Percentiles rank a stretch among this genome's conserved stretches.
These are phyloP conservation scores for Schizothecium vesticola DNA, from an alignment of 495 filamentous ascomycete species.

Conservation along the genomic window DNA sequence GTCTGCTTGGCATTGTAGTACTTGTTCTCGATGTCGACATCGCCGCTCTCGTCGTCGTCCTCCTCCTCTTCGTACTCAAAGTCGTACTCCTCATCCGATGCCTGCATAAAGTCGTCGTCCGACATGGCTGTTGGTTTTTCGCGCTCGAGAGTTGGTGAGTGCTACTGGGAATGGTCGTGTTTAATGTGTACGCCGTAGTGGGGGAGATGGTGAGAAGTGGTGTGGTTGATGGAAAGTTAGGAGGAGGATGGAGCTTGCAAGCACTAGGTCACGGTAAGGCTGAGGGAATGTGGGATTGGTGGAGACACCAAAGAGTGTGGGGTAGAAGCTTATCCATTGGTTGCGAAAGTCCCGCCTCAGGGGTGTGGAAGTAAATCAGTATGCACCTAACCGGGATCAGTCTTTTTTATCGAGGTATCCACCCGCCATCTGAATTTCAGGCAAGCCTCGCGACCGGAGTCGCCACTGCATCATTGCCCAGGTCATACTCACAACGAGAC, in stretches of 20 bases:
- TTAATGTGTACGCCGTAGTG: neutral
- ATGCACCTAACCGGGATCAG: neutral
- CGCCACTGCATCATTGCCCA: conserved; percentile 2
- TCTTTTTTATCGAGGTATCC: neutral
- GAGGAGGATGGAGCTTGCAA: neutral
- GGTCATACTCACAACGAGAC: neutral
- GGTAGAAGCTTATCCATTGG: conserved; percentile 23
- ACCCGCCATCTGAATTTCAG: neutral
- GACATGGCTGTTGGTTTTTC: conserved; percentile 58
- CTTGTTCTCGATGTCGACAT: conserved; percentile 97
- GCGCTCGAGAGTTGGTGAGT: neutral
- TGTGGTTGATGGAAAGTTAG: neutral
- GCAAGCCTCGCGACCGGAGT: neutral
- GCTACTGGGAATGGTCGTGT: neutral
- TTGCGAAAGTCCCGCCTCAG: neutral
- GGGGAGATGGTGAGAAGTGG: neutral
- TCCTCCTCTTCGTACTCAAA: conserved; percentile 94
- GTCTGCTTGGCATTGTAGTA: conserved; percentile 99
- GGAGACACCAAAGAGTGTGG: conserved; percentile 19
- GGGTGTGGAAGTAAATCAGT: neutral
- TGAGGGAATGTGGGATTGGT: conserved; percentile 14
- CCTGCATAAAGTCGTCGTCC: conserved; percentile 98
- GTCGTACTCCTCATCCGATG: conserved; percentile 93
- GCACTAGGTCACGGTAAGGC: conserved; percentile 14
- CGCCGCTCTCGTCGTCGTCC: conserved; percentile 79